Conservation (phyloP, 2,329 filamentous ascomycete species). For the Diaporthe sp. region DNA sequence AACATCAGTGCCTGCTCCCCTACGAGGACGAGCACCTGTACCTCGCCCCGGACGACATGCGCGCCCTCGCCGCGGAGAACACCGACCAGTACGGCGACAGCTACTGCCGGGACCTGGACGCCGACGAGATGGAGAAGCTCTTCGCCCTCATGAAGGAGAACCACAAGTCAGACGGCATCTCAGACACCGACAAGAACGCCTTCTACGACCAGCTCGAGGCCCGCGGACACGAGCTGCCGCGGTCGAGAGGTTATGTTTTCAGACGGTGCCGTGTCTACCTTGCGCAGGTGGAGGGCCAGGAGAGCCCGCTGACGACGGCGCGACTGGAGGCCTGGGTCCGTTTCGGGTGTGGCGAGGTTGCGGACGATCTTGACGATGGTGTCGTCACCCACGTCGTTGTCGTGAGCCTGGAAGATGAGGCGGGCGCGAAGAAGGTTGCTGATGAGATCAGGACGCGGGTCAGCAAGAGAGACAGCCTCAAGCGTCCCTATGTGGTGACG, state of each 20-base stretch:
- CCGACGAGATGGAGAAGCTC: constrained; percentile 55
- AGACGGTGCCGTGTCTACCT: constrained; percentile 60
- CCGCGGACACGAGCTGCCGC: constrained; percentile 66
- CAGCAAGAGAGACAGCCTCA: constrained; percentile 55
- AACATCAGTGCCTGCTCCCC: constrained; percentile 74
- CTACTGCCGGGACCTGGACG: constrained; percentile 74
- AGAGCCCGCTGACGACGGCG: constrained; percentile 51
- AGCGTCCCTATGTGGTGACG: constrained; percentile 77
- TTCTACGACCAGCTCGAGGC: constrained; percentile 70
- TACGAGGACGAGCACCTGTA: constrained; percentile 78
- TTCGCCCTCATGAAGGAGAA: constrained; percentile 50
- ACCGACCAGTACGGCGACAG: constrained; percentile 87
- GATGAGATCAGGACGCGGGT: constrained; percentile 61
- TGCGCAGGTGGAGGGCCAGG: constrained; percentile 47
- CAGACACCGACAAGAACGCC: constrained; percentile 56
- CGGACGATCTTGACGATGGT: constrained; percentile 62
- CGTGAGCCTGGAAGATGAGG: constrained; percentile 56
- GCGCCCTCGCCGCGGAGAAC: constrained; percentile 68
- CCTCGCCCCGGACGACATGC: constrained; percentile 71
- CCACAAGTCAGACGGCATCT: constrained; percentile 42
- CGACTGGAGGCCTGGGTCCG: constrained; percentile 69
- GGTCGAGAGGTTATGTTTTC: constrained; percentile 67
- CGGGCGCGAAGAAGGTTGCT: constrained; percentile 55
- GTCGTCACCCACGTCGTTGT: constrained; percentile 82
- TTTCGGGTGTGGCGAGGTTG: constrained; percentile 78